Percentiles rank a stretch among this genome's conserved stretches.
Conservation (phyloP, 176 grass and related monocot species). For the Oryza meridionalis region DNA sequence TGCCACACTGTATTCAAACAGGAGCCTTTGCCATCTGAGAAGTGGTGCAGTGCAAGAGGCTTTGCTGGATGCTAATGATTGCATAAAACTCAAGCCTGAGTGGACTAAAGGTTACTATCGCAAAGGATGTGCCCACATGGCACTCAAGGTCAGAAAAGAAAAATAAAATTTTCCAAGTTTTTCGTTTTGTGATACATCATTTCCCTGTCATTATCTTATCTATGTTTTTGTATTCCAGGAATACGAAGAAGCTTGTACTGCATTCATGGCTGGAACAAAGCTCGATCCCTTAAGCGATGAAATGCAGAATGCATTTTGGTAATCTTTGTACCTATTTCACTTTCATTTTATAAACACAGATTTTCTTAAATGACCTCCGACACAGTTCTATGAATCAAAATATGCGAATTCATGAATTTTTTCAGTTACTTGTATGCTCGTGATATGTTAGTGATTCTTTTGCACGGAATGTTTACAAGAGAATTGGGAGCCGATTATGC, state of each 20-base stretch:
- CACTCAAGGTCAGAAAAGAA: background rate
- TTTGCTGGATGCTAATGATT: conserved; percentile 17
- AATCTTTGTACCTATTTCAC: background rate
- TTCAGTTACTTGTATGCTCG: background rate
- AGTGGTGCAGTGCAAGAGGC: background rate
- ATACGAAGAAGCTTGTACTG: conserved; percentile 27
- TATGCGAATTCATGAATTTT: background rate
- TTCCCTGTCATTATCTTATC: background rate
- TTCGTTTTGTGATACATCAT: background rate
- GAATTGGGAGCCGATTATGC: background rate
- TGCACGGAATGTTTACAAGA: background rate
- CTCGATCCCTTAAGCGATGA: conserved; percentile 8
- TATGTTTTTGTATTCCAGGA: conserved; percentile 1
- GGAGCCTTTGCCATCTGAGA: conserved; percentile 10
- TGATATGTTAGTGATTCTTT: background rate
- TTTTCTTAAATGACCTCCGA: background rate
- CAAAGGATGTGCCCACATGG: conserved; percentile 30
- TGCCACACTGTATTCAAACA: conserved; percentile 12
- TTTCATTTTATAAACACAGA: background rate
- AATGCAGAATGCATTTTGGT: conserved; percentile 29
- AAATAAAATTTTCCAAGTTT: background rate
- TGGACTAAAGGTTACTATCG: background rate
- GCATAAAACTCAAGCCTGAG: background rate
- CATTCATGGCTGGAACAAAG: conserved; percentile 29
- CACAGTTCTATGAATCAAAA: background rate